These are phyloP conservation scores for Epichloe gansuensis DNA, from an alignment of 2,329 filamentous ascomycete genomes.

Conservation along the genomic window DNA sequence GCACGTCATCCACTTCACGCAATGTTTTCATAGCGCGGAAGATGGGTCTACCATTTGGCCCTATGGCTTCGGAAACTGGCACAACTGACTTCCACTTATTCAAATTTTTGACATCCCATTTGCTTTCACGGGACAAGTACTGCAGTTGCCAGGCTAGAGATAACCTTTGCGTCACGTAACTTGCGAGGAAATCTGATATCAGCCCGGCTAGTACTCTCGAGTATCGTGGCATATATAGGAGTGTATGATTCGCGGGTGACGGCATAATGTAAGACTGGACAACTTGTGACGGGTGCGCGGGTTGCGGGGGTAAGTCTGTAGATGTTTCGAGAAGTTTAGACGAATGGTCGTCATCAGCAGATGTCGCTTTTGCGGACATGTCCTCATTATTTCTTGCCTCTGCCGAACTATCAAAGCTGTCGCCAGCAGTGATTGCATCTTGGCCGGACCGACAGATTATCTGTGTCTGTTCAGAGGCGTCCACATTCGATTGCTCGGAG, in stretches of 20 bases:
- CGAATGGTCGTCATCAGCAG: conserved; percentile 31
- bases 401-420: not conserved
- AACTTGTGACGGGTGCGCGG: conserved; percentile 34
- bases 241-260: conserved; percentile 65
- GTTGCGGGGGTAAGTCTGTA: conserved; percentile 29
- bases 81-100: conserved; percentile 75
- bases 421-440: not conserved
- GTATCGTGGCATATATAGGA: conserved; percentile 67
- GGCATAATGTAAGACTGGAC: conserved; percentile 62
- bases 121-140: conserved; percentile 75
- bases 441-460: not conserved
- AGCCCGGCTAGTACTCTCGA: conserved; percentile 68
- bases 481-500: not conserved
- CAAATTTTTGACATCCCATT: conserved; percentile 97
- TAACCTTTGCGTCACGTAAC: conserved; percentile 63
- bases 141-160: conserved; percentile 84
- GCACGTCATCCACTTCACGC: conserved; percentile 72
- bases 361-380: conserved; percentile 9
- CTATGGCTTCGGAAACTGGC: conserved; percentile 69
- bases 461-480: not conserved
- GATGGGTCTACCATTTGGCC: conserved; percentile 33
- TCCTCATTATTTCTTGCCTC: not conserved
- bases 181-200: conserved; percentile 68
- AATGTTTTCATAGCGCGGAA: conserved; percentile 92
- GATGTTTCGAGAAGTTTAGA: conserved; percentile 31